Conservation (phyloP, 148 eudicot species). For the Cornus controversa region DNA sequence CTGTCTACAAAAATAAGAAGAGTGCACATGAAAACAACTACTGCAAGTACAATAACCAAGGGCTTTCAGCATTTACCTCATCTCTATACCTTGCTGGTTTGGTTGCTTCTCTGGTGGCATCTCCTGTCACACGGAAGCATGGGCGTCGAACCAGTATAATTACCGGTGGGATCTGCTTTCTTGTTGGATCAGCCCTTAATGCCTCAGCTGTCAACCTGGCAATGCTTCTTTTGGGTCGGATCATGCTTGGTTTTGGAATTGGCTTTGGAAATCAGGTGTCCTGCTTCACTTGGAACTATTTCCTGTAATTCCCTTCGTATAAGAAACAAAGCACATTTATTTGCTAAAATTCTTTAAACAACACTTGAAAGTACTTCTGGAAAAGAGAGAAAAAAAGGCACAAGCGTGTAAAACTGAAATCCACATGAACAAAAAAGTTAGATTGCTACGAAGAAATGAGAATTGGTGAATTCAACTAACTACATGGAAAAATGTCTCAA, state of each 20-base stretch:
- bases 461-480: too few species aligned
- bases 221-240: conserved; percentile 80
- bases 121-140: conserved; percentile 60
- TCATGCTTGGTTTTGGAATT: conserved; percentile 92
- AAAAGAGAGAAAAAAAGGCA: too few species aligned
- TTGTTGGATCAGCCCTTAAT: conserved; percentile 69
- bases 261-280: conserved; percentile 90
- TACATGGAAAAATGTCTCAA: too few species aligned
- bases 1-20: conserved; percentile 51
- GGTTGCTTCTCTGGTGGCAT: conserved; percentile 67
- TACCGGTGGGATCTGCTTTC: conserved; percentile 71
- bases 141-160: conserved; percentile 73
- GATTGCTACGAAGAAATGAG: too few species aligned
- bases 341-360: too few species aligned
- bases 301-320: neutral
- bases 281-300: neutral
- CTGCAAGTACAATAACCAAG: conserved; percentile 91
- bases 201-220: conserved; percentile 64
- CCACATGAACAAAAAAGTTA: too few species aligned
- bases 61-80: conserved; percentile 84
- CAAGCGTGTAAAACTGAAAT: too few species aligned
- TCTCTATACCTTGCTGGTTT: conserved; percentile 85
- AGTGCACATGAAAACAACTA: conserved; percentile 72
- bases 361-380: too few species aligned
- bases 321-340: neutral